Conservation (phyloP, 129 eudicot genomes). For the Pittosporum tobira region DNA sequence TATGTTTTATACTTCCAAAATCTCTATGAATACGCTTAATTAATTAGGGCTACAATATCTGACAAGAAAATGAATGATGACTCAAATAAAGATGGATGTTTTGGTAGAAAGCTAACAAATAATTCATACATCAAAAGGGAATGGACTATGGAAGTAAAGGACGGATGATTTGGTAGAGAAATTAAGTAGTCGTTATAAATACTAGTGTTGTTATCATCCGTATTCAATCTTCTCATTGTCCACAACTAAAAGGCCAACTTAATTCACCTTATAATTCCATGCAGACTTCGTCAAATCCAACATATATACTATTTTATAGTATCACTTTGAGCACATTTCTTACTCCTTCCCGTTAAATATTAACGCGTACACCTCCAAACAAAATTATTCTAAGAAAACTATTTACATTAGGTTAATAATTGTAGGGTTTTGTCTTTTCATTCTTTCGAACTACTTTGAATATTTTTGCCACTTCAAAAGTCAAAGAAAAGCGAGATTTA, state of each 20-base stretch:
- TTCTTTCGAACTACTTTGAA: slow-evolving; percentile 20
- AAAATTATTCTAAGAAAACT: background rate
- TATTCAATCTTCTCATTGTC: slow-evolving; percentile 14
- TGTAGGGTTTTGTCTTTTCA: background rate
- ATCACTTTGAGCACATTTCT: slow-evolving; percentile 1
- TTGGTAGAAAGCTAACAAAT: slow-evolving; percentile 19
- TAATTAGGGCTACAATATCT: slow-evolving; percentile 11
- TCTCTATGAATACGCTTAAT: slow-evolving; percentile 5
- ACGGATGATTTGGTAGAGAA: slow-evolving; percentile 13
- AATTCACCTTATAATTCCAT: background rate
- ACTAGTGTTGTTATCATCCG: slow-evolving; percentile 23
- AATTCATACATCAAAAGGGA: background rate
- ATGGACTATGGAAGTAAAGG: background rate
- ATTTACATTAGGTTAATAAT: background rate
- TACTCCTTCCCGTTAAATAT: background rate
- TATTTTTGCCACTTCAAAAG: slow-evolving; percentile 11
- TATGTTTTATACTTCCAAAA: background rate
- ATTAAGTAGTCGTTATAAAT: slow-evolving; percentile 9
- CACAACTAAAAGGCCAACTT: slow-evolving; percentile 10
- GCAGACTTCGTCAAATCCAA: slow-evolving; percentile 12
- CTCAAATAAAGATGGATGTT: background rate
- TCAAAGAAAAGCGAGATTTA: background rate
- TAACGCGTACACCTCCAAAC: background rate
- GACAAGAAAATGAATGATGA: background rate
- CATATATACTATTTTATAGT: background rate